Base-by-base conservation (phyloP, 192 early-diverging fungal species). In the Phycomyces nitens region DNA sequence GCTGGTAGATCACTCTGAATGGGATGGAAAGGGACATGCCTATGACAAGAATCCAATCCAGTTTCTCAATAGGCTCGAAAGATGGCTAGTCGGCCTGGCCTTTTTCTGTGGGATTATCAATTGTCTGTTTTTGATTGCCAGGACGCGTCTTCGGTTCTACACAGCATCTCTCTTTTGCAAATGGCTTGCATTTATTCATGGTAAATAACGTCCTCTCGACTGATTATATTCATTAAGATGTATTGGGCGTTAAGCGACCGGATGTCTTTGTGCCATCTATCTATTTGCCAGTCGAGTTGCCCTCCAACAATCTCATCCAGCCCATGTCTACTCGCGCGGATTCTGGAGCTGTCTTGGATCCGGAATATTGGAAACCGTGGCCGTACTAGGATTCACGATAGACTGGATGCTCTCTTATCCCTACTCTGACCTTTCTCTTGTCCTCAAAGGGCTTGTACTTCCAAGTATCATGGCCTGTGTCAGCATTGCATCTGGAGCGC, bases 11-110 rank as follows among this genome's bases (percentile, higher is more conserved):
- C 57, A 59, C 39, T 12, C 34, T 8, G 2, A 59, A 3, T 59
- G 57, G 57, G 29, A 59, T 59, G 57, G 57, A 18, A n/a, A 11
- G 21, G 57, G 57, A 11, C 57, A 59, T 41, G 14, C 12, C 9
- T 59, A 40, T 15, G 54, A 56, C 22, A 15, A 26, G 15, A n/a
- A 56, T 23, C 54, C 54, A 4, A 16, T 56, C 14, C 6, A 20
- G 5, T 18, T 20, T 56, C 6, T 56, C 5, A 10, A 26, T 26
- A 29, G 18, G 9, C 16, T 56, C 6, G 54, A 56, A 38, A 20
- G 15, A 38, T 20, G 16, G 16, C 23, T 56, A 9, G 23, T 56
- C 18, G 15, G 5, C 4, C 6, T 56, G 5, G 16, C 54, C 14
- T 56, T 56, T 6, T 20, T n/a, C 22, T 56, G 23, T 20, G 54